Base-by-base conservation (phyloP, 2,329 filamentous ascomycete species). In the Monilinia aucupariae region DNA sequence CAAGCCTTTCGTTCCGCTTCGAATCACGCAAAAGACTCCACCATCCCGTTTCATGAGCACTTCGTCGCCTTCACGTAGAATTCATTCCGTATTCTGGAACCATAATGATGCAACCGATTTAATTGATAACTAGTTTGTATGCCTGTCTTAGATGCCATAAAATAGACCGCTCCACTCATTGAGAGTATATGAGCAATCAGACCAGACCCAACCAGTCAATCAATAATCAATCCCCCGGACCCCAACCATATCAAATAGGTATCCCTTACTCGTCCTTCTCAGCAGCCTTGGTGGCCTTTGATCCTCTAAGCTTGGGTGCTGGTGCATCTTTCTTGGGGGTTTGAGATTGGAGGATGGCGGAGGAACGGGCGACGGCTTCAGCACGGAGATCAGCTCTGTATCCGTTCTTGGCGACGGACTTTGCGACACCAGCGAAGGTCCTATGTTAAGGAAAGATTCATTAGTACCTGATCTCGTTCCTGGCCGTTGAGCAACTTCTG, bases 371-470 rank as follows among this genome's bases (percentile, higher is more conserved):
- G 74, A 97, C 87, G 73, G 93, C 92, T 74, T 82, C 82, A 74
- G 84, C 80, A 72, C 88, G 88, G 78, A 92, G 83, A 77, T 93
- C 90, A 74, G 83, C 74, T 73, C 90, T 90, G 88, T 97, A 99
- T 76, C 87, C 85, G 76, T 84, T 84, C 86, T 91, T 92, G 78
- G 91, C 89, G 73, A 87, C 86, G 77, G 83, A 82, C 82, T 85
- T 89, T 80, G 92, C 92, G 77, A 97, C 86, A 74, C 84, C 84
- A 82, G 89, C 90, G 87, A 92, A 97, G 81, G 89, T 88, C 85
- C 91, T 94, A 70, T 27, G 60, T 20, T 25, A 25, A 30, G 22
- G 48, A 50, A 15, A 12, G 52, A 12, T 20, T 47, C 27, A 3
- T 56, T 47, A 56, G 54, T 56, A 47, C 34, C 3, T 25, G 12